These are phyloP conservation scores for Ceratobasidium sp. DNA, from an alignment of 1,284 basidiomycete species.

Conservation along the genomic window DNA sequence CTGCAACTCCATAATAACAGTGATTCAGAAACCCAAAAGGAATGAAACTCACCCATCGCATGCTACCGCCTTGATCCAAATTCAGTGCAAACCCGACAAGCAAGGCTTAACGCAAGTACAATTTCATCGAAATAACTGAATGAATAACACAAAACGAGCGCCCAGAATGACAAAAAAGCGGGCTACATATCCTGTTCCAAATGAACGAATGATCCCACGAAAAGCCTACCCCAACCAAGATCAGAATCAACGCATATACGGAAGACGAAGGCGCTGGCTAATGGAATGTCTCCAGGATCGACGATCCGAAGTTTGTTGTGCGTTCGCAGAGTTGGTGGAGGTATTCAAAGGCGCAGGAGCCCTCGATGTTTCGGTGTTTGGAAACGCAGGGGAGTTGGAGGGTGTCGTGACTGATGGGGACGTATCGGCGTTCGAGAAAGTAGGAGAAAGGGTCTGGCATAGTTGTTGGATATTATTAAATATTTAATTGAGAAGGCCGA, in stretches of 20 bases:
- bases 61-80: neutral
- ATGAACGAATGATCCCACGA: neutral
- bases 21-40: too few species aligned
- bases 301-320: neutral
- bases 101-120: neutral
- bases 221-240: neutral
- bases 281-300: neutral
- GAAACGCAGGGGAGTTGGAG: neutral
- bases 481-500: neutral
- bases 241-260: neutral
- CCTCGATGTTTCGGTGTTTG: conserved; percentile 4
- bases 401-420: neutral
- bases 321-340: neutral
- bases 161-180: neutral
- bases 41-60: too few species aligned
- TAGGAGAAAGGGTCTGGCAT: neutral
- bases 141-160: neutral
- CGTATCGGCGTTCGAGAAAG: neutral
- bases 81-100: neutral
- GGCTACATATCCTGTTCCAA: neutral
- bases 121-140: neutral
- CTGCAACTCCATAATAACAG: too few species aligned
- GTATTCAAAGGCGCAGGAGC: neutral
- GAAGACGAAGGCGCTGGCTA: conserved; percentile 1
- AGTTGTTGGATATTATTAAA: neutral